Evolutionary conservation across 495 filamentous ascomycete genomes (phyloP), one percentile per base, ranked within the genome.

Genomic region (Tuber indicum): DNA sequence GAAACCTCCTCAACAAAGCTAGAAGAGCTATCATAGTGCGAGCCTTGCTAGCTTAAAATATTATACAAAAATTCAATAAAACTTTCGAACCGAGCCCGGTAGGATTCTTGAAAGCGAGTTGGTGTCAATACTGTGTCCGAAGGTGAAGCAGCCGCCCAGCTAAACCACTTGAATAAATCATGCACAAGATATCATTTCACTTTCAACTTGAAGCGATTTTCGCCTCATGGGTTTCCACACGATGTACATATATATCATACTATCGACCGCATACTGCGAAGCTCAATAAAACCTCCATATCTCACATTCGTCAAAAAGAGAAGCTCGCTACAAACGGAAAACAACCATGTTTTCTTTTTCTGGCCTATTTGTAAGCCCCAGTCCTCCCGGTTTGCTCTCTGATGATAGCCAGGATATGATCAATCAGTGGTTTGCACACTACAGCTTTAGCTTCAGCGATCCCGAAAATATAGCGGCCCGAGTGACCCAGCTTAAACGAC

Each of bases 111-210:
- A 66, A 66, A 66, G 26, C 26, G 26, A 36, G 58, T 14, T 32
- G 26, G 23, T 14, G 12, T 26, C 52, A n/a, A 36, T 12, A 62
- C 26, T 26, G 0, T 32, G 4, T 62, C 26, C 14, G 2, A 58
- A 16, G n/a, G 10, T 19, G 58, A 36, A 9, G 58, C 5, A 6
- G 58, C 58, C 8, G 12, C 58, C 26, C 26, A 19, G 58, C 16
- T 36, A 66, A 36, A 36, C 58, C 17, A 66, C 58, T 66, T 66
- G 58, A 66, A 66, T 66, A 17, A 66, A 66, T 66, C 58, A 66
- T 36, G 58, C 26, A 66, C 58, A 66, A 66, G 6, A 66, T 66
- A 66, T 66, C 58, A 66, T 66, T 66, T 66, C 58, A 66, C 26
- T 66, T 36, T 36, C 26, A 1, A 17, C 32, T 36, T 14, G 26